Evolutionary conservation across 306 rosid species (phyloP).

Genomic region (Castanea sativa): DNA sequence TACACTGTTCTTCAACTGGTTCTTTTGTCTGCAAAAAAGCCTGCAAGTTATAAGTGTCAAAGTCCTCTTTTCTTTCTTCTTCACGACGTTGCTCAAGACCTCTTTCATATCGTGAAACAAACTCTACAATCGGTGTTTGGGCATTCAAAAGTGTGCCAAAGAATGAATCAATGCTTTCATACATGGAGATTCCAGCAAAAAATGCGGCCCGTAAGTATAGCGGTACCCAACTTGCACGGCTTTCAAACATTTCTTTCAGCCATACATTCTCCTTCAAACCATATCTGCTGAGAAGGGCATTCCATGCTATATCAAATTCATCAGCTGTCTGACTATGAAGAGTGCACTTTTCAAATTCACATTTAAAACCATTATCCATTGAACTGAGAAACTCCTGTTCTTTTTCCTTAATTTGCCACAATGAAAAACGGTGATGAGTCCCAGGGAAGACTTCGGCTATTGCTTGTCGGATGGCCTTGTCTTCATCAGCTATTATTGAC

Average conservation of each 20-base stretch:
- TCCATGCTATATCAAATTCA: conserved; percentile 82
- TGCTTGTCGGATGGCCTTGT: conserved; percentile 72
- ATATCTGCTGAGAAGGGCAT: conserved; percentile 59
- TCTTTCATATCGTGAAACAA: conserved; percentile 76
- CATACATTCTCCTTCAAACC: conserved; percentile 70
- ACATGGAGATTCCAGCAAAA: conserved; percentile 82
- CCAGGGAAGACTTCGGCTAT: conserved; percentile 68
- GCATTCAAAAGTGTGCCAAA: conserved; percentile 73
- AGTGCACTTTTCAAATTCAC: conserved; percentile 75
- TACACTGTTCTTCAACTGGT: conserved; percentile 83
- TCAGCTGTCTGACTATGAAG: conserved; percentile 69
- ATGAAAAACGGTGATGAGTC: conserved; percentile 76
- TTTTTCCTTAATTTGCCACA: conserved; percentile 83
- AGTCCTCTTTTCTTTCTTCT: conserved; percentile 85
- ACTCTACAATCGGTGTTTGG: conserved; percentile 71
- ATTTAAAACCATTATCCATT: conserved; percentile 57
- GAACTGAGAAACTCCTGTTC: conserved; percentile 61
- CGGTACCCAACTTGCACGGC: conserved; percentile 86
- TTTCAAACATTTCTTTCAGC: conserved; percentile 83
- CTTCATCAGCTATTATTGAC: conserved; percentile 91
- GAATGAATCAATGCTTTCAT: conserved; percentile 65
- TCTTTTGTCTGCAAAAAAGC: conserved; percentile 92
- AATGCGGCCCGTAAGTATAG: conserved; percentile 65
- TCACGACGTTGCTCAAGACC: conserved; percentile 82
- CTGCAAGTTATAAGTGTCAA: conserved; percentile 67